These are phyloP conservation scores for Fusarium avenaceum DNA, from an alignment of 2,329 filamentous ascomycete species.

Conservation along the genomic window DNA sequence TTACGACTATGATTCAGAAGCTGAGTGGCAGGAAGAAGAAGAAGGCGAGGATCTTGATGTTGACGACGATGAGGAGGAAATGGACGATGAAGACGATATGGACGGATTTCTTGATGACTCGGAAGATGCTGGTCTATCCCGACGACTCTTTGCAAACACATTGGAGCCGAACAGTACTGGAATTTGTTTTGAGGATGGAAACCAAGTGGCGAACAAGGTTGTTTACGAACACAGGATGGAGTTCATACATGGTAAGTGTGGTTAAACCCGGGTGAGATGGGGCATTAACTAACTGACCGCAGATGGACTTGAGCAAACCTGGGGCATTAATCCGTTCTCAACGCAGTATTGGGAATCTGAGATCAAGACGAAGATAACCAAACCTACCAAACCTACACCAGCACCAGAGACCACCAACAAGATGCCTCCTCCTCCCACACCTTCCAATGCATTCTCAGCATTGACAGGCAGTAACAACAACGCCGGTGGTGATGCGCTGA, in stretches of 20 bases:
- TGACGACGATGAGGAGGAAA: constrained; percentile 77
- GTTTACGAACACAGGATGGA: constrained; percentile 78
- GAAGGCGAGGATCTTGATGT: constrained; percentile 77
- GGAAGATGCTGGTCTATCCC: constrained; percentile 72
- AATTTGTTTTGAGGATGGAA: constrained; percentile 81
- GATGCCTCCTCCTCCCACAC: constrained; percentile 54
- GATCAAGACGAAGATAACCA: constrained; percentile 48
- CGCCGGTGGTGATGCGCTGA: constrained; percentile 40
- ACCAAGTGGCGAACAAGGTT: constrained; percentile 62
- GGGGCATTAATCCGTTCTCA: constrained; percentile 85
- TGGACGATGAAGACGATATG: constrained; percentile 85
- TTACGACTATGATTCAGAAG: constrained; percentile 90
- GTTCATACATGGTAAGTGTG: constrained; percentile 74
- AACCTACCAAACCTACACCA: constrained; percentile 26
- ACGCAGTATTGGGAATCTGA: constrained; percentile 79
- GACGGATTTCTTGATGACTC: constrained; percentile 91
- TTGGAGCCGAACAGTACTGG: constrained; percentile 84
- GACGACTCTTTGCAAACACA: constrained; percentile 74
- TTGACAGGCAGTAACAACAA: constrained; percentile 41
- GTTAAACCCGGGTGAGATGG: no score
- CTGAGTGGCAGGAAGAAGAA: constrained; percentile 86
- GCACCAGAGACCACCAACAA: constrained; percentile 36
- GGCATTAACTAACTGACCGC: constrained; percentile 37
- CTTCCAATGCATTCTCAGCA: constrained; percentile 56
- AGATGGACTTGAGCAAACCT: constrained; percentile 65